phyloP scores from a whole-genome alignment of 2,329 filamentous ascomycete species.

The Tolypocladium cylindrosporum region DNA sequence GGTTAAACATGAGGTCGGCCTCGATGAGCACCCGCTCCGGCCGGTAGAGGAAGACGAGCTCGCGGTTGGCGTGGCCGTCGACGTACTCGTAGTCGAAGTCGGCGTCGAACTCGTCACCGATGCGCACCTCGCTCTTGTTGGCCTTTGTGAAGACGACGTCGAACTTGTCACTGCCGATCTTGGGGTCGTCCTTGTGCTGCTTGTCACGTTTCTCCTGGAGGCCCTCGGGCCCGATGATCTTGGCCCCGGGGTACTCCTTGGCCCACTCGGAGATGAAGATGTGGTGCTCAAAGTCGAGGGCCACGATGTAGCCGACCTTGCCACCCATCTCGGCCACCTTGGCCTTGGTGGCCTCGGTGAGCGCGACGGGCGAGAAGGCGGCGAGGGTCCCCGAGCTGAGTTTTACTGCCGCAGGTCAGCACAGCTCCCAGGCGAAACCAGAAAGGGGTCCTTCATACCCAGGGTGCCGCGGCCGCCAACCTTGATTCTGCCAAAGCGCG shows the following conservation, averaged over 20 bases:
- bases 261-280: constrained; percentile 86
- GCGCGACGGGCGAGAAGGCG: constrained; percentile 83
- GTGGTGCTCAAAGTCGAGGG: constrained; percentile 88
- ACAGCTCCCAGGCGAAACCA: background rate
- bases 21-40: constrained; percentile 72
- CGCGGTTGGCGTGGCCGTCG: constrained; percentile 68
- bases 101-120: constrained; percentile 70
- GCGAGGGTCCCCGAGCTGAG: constrained; percentile 69
- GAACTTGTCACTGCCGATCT: constrained; percentile 47
- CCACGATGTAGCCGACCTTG: constrained; percentile 73
- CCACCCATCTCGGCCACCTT: constrained; percentile 57
- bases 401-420: constrained; percentile 45
- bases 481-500: constrained; percentile 67
- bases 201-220: constrained; percentile 71
- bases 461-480: constrained; percentile 83
- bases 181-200: constrained; percentile 30
- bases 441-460: constrained; percentile 38
- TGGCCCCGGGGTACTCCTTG: constrained; percentile 64
- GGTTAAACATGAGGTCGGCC: constrained; percentile 86
- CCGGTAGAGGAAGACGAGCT: constrained; percentile 79
- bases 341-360: constrained; percentile 63
- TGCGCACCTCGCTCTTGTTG: constrained; percentile 37
- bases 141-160: constrained; percentile 56
- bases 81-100: constrained; percentile 87
- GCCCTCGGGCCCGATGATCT: constrained; percentile 72